Evolutionary conservation across 192 early-diverging fungal genomes (phyloP), one percentile per base, ranked within the genome.

Genomic region (Diversispora eburnea): DNA sequence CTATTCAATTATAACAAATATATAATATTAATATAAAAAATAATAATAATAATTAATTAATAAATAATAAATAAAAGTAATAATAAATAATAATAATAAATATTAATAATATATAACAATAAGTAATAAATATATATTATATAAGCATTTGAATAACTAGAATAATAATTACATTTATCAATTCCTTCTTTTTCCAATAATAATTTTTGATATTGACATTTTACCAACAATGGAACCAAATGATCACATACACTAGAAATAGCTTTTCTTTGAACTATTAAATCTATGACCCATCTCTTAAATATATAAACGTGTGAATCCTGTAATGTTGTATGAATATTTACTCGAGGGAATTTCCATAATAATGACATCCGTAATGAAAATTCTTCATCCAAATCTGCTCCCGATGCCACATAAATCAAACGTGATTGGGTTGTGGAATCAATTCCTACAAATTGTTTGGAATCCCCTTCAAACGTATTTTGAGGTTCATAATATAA

Each of bases 291-390:
- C 98, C 98, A 99, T 45, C 85, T 83, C 72, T 94, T 92, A 80
- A 97, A 92, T 12, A 98, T 87, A 73, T 98, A 99, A 22, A 97
- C 67, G 74, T 98, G 98, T 7, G 92, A 91, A 79, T 97, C 94
- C 70, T 92, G 88, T 73, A 98, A 84, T 55, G 91, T 86, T 57
- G 92, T 90, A 63, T 90, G 87, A 45, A 99, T 75, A 46, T 88
- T 84, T 66, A 97, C 80, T 2, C 86, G 84, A 7, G 95, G 93
- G 74, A 95, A 98, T 80, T 89, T 81, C 60, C 70, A 78, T 39
- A 84, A 68, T 9, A 84, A 77, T 15, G 86, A 84, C 79, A 81
- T 86, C 47, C 86, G 79, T 41, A 91, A 72, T 5, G 78, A 83
- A 55, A 90, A 63, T 60, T 87, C 84, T 43, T 90, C 89, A 25